Evolutionary conservation across 108 stramenopile genomes (phyloP).

Genomic region (Fistulifera pelliculosa): DNA sequence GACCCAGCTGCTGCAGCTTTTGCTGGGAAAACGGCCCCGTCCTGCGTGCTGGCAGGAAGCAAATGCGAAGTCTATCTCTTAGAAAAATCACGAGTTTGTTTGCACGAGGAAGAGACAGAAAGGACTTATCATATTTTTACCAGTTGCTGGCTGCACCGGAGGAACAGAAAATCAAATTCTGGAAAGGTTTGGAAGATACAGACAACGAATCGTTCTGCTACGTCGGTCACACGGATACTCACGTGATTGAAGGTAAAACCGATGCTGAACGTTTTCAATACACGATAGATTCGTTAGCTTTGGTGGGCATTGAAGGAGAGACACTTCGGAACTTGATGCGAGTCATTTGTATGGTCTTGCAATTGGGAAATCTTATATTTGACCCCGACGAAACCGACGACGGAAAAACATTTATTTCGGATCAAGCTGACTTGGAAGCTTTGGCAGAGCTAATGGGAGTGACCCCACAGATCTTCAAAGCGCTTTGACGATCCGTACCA

Average conservation of each 20-base stretch:
- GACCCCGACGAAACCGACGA: conserved; percentile 53
- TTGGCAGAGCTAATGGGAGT: conserved; percentile 79
- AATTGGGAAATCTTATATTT: conserved; percentile 86
- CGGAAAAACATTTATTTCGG: conserved; percentile 54
- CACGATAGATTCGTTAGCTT: conserved; percentile 55
- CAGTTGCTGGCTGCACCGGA: conserved; percentile 84
- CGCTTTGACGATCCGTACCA: conserved; percentile 74
- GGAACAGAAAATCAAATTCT: conserved; percentile 41
- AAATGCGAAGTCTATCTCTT: conserved; percentile 87
- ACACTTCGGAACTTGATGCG: conserved; percentile 48
- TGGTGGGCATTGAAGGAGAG: conserved; percentile 60
- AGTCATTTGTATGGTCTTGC: conserved; percentile 75
- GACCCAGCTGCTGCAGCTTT: conserved; percentile 26
- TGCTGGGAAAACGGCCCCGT: conserved; percentile 33
- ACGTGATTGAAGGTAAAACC: conserved; percentile 65
- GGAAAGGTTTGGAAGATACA: conserved; percentile 65
- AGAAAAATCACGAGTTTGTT: conserved; percentile 94
- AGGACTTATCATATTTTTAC: conserved; percentile 98
- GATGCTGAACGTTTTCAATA: conserved; percentile 62
- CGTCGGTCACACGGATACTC: conserved; percentile 38
- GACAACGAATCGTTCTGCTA: conserved; percentile 61
- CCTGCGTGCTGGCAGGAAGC: conserved; percentile 63
- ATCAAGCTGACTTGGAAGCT: conserved; percentile 41
- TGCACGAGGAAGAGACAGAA: conserved; percentile 86
- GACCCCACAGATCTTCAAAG: conserved; percentile 31